These are phyloP conservation scores for Colletotrichum filicis DNA, from an alignment of 2,329 filamentous ascomycete genomes.

Conservation along the genomic window DNA sequence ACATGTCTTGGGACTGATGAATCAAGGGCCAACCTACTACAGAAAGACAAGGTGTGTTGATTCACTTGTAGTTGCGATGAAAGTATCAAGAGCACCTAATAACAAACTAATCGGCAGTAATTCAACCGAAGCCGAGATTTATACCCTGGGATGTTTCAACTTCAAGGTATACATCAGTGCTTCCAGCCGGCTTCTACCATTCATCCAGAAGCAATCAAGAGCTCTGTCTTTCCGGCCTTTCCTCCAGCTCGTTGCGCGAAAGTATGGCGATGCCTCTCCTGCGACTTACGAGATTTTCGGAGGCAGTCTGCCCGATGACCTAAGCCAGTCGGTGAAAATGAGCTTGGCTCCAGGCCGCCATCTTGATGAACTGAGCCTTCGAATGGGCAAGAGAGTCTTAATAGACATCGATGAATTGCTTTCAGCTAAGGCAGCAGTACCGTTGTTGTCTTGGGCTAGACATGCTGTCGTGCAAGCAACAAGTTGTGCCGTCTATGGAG, in stretches of 20 bases:
- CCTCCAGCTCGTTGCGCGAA: conserved; percentile 36
- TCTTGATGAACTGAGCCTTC: conserved; percentile 35
- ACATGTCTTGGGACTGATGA: conserved; percentile 30
- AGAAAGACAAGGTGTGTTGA: conserved; percentile 18
- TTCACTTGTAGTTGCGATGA: not conserved
- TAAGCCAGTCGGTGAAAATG: conserved; percentile 21
- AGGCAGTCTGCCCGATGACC: conserved; percentile 11
- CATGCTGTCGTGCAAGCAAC: conserved; percentile 30
- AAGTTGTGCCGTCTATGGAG: conserved; percentile 33
- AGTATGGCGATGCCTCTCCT: conserved; percentile 26
- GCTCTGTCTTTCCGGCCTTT: conserved; percentile 42
- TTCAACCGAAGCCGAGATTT: conserved; percentile 39
- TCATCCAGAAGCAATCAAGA: conserved; percentile 39
- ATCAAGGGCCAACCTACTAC: conserved; percentile 22
- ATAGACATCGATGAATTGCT: conserved; percentile 26
- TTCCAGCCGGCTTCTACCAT: conserved; percentile 40
- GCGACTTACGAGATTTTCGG: conserved; percentile 26
- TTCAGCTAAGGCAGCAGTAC: not conserved
- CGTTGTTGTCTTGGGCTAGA: conserved; percentile 26
- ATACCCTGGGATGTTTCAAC: conserved; percentile 41
- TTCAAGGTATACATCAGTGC: conserved; percentile 43
- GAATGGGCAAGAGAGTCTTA: conserved; percentile 31
- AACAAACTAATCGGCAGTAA: not conserved
- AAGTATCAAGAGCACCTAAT: not conserved
- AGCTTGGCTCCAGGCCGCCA: conserved; percentile 32